phyloP scores from a whole-genome alignment of 2,329 filamentous ascomycete species.

The Mycosphaerella sp. region DNA sequence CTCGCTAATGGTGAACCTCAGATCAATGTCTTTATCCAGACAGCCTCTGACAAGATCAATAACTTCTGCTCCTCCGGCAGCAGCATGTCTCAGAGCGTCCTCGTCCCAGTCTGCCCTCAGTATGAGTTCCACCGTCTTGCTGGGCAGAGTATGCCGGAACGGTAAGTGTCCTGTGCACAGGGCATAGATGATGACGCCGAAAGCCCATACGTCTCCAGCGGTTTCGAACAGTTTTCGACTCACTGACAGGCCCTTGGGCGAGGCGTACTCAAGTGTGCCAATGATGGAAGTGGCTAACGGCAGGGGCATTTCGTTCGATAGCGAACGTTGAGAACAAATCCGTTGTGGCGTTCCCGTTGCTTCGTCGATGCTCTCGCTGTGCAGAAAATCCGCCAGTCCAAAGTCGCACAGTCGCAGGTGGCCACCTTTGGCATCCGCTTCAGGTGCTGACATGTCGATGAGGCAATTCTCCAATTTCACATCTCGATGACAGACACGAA shows the following conservation, averaged over 20 bases:
- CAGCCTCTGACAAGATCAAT: slow-evolving; percentile 56
- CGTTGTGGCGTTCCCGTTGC: slow-evolving; percentile 7
- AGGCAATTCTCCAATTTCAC: slow-evolving; percentile 66
- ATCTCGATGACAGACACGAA: slow-evolving; percentile 60
- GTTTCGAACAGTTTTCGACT: slow-evolving; percentile 43
- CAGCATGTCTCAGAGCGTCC: slow-evolving; percentile 43
- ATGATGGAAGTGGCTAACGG: slow-evolving; percentile 43
- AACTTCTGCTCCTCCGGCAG: slow-evolving; percentile 42
- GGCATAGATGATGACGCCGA: slow-evolving; percentile 57
- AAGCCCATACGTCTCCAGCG: slow-evolving; percentile 61
- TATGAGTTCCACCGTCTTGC: slow-evolving; percentile 55
- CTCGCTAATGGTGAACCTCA: slow-evolving; percentile 53
- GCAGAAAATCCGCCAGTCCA: slow-evolving; percentile 62
- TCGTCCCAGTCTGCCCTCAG: slow-evolving; percentile 54
- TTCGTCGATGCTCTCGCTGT: slow-evolving; percentile 40
- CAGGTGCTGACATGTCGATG: slow-evolving; percentile 48
- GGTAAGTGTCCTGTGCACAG: slow-evolving; percentile 56
- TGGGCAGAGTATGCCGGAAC: slow-evolving; percentile 55
- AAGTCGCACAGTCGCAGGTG: slow-evolving; percentile 61
- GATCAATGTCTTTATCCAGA: slow-evolving; percentile 50
- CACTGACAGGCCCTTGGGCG: slow-evolving; percentile 44
- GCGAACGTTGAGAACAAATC: slow-evolving; percentile 14
- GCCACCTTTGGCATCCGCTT: slow-evolving; percentile 47
- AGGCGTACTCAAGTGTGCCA: slow-evolving; percentile 54
- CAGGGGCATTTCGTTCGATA: slow-evolving; percentile 19